Percentiles rank a stretch among this genome's conserved stretches.
phyloP scores from a whole-genome alignment of 2,329 filamentous ascomycete species.

The Aschersonia sp. region DNA sequence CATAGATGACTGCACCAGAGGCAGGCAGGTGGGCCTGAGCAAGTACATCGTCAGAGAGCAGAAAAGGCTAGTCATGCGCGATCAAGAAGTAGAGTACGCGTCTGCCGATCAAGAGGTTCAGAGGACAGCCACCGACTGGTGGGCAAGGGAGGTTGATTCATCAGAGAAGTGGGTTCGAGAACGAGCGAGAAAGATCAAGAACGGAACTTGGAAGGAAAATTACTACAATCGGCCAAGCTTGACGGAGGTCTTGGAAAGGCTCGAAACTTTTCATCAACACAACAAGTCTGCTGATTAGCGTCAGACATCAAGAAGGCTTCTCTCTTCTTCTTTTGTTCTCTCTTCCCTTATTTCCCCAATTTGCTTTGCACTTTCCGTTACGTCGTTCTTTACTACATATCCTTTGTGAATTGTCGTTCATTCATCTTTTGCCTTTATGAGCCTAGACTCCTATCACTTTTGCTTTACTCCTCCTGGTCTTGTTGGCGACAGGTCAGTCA shows the following conservation, averaged over 20 bases:
- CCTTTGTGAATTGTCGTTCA: no score
- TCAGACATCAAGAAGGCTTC: not conserved
- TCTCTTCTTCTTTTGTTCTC: no score
- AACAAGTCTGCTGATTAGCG: not conserved
- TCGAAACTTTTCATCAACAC: slow-evolving; percentile 10
- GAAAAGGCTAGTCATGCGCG: slow-evolving; percentile 29
- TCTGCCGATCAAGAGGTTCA: slow-evolving; percentile 21
- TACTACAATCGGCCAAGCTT: slow-evolving; percentile 33
- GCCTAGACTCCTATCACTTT: no score
- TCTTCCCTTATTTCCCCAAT: no score
- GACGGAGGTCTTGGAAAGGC: slow-evolving; percentile 22
- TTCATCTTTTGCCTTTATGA: no score
- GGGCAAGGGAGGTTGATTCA: slow-evolving; percentile 29
- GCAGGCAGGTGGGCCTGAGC: slow-evolving; percentile 29
- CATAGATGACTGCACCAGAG: slow-evolving; percentile 37
- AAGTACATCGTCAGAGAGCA: slow-evolving; percentile 27
- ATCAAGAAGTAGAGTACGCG: slow-evolving; percentile 14
- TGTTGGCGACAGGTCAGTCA: no score
- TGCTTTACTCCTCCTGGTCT: no score
- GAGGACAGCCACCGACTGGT: slow-evolving; percentile 29
- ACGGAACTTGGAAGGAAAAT: slow-evolving; percentile 34
- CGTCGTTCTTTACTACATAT: no score
- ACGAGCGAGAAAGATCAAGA: slow-evolving; percentile 22
- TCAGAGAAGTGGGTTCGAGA: slow-evolving; percentile 31
- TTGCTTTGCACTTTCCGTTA: no score